Evolutionary conservation across 192 early-diverging fungal species (phyloP), one percentile per base, ranked within the genome.

Genomic region (Glomus cerebriforme): DNA sequence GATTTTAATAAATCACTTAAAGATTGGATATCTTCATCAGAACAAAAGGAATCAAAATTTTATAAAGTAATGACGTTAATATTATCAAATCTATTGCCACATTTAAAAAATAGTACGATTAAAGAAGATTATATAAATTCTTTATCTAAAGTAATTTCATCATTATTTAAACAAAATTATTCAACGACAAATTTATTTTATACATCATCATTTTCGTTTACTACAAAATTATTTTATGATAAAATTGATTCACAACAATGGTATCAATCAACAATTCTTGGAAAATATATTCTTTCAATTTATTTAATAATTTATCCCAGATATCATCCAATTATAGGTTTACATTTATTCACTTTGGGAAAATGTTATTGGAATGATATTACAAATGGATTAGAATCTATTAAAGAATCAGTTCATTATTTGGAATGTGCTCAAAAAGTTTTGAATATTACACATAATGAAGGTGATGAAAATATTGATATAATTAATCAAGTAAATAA

Each of bases 331-430:
- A 73, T 88, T 5, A 80, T 86, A 19, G 83, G 82, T 10, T 69
- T 88, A 19, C 87, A 88, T 71, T 80, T 78, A 34, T 82, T 86
- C 49, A 84, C 83, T 27, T 59, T 84, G 45, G 87, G 79, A 34
- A 88, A 88, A 32, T 81, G 85, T 81, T 65, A 82, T 9, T 87
- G 85, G 87, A 88, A 88, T 49, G 83, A 84, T 79, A 54, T 79
- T 17, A 75, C 75, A 27, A 78, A 70, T 17, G 82, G 81, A 0
- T 47, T 24, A n/a, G 34, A 63, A 7, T 31, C 22, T 24, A 12
- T 64, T 59, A 34, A 66, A 22, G 62, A 77, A 66, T 12, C 75
- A 1, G 5, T 66, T n/a, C 24, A 66, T 15, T 49, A 66, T 15
- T 47, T 66, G n/a, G 27, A 63, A 77, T 22, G 6, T 7, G 35